Base-by-base conservation (phyloP, 1,284 basidiomycete genomes). In the Omphalotus olearius region DNA sequence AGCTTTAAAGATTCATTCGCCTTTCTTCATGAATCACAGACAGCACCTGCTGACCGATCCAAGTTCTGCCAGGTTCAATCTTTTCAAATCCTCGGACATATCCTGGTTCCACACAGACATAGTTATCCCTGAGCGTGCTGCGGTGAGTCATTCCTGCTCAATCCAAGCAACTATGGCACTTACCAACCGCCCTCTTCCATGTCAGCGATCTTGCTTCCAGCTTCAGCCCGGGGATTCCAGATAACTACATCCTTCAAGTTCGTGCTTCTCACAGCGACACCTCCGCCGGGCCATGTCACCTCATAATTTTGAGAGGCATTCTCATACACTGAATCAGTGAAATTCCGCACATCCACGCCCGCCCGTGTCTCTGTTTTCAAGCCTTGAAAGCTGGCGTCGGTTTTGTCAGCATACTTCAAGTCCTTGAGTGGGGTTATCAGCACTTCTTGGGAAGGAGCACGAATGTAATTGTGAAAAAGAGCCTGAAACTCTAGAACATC, bases 121-220 rank as follows among this genome's bases (percentile, higher is more conserved):
- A 94, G 52, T 69, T 77, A 58, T 91, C 80, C 91, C 87, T 93
- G 52, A 11, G 52, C 25, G 41, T 13, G 20, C 1, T n/a, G 54
- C 16, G 18, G 30, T 36, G 53, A 35, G 55, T 54, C 14, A 47
- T 44, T 26, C 45, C 14, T 23, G 11, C 14, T 40, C 61, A 45
- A 53, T 13, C 1, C 10, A 45, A 38, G 25, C 28, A 25, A 42
- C 52, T 20, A 38, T 18, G 35, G 16, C 56, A 69, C 80, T 56
- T 69, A 92, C 92, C 92, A 96, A 65, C 91, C 93, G 0, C 79
- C 79, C 2, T 79, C 76, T 63, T 94, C 90, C 89, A 96, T 91
- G 62, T 96, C 93, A 9, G 67, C 80, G 6, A 95, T 88, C 62
- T 82, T 85, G 43, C 73, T 71, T 0, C 91, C 91, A 4, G 70